Evolutionary conservation across 1,284 basidiomycete species (phyloP).

Genomic region (Leccinum pachyderme): DNA sequence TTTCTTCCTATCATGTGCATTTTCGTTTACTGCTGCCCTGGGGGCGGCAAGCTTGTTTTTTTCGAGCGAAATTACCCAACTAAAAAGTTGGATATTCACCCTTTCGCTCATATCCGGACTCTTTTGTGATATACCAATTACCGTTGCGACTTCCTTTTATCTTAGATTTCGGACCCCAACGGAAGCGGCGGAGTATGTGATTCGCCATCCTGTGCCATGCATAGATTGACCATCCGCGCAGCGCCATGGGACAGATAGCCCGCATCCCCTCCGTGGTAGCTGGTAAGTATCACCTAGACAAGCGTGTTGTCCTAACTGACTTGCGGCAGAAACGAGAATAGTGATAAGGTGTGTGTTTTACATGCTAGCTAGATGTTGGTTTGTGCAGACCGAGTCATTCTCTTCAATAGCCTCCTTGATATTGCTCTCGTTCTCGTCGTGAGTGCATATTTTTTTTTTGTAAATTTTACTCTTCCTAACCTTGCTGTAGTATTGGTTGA

Average conservation of each 20-base stretch:
- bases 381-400: not conserved
- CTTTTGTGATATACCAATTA: constrained; percentile 21
- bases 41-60: constrained; percentile 25
- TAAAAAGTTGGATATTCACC: constrained; percentile 21
- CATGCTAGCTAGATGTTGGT: too few species aligned
- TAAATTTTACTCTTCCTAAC: not conserved
- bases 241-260: not conserved
- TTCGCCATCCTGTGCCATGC: not conserved
- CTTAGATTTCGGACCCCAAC: constrained; percentile 8
- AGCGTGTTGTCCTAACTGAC: constrained; percentile 4
- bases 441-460: not conserved
- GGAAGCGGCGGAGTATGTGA: constrained; percentile 9
- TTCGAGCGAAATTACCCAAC: not conserved
- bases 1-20: constrained; percentile 18
- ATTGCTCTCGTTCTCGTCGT: constrained; percentile 12
- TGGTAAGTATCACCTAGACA: constrained; percentile 12
- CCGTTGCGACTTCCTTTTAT: constrained; percentile 6
- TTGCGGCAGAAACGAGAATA: constrained; percentile 15
- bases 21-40: constrained; percentile 23
- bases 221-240: not conserved
- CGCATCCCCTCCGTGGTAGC: constrained; percentile 11
- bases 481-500: constrained; percentile 18
- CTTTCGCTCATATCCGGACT: constrained; percentile 19
- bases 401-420: constrained; percentile 11
- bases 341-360: constrained; percentile 15